Conservation (phyloP, 371 early-diverging fungal genomes). For the Zychaea mexicana region DNA sequence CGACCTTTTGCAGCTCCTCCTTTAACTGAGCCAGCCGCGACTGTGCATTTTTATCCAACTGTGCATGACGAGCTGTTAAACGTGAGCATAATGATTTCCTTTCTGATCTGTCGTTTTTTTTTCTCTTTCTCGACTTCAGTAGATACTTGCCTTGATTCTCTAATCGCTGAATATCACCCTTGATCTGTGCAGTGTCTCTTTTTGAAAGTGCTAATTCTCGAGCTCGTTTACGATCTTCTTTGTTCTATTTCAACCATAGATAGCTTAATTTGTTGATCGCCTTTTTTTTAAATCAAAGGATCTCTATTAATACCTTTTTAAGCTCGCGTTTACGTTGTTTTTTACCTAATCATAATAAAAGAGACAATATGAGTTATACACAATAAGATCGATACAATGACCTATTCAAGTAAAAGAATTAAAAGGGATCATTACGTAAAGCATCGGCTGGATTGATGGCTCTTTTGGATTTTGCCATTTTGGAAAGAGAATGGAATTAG, state of each 20-base stretch:
- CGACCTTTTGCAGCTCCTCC: slow-evolving; percentile 47
- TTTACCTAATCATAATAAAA: slow-evolving; percentile 46
- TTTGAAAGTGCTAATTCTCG: slow-evolving; percentile 55
- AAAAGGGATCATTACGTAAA: slow-evolving; percentile 47
- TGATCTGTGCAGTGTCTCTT: slow-evolving; percentile 50
- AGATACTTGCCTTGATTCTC: slow-evolving; percentile 48
- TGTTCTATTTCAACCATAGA: slow-evolving; percentile 45
- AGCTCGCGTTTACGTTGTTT: slow-evolving; percentile 65
- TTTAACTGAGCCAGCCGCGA: slow-evolving; percentile 46
- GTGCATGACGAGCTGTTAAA: slow-evolving; percentile 30
- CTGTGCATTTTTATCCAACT: slow-evolving; percentile 53
- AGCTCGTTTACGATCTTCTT: slow-evolving; percentile 58
- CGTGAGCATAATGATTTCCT: not conserved
- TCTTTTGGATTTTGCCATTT: slow-evolving; percentile 49
- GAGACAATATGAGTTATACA: not conserved
- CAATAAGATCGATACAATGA: not conserved
- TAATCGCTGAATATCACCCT: slow-evolving; percentile 45
- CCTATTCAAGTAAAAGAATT: too few species aligned
- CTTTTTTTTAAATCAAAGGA: not conserved
- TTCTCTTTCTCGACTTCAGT: not conserved
- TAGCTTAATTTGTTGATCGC: not conserved
- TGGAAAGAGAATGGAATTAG: slow-evolving; percentile 1
- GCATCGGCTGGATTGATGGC: slow-evolving; percentile 57
- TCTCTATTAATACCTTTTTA: slow-evolving; percentile 52
- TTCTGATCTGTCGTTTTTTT: too few species aligned